Evolutionary conservation across 2,329 filamentous ascomycete species (phyloP).

Genomic region (Epichloe bromicola): DNA sequence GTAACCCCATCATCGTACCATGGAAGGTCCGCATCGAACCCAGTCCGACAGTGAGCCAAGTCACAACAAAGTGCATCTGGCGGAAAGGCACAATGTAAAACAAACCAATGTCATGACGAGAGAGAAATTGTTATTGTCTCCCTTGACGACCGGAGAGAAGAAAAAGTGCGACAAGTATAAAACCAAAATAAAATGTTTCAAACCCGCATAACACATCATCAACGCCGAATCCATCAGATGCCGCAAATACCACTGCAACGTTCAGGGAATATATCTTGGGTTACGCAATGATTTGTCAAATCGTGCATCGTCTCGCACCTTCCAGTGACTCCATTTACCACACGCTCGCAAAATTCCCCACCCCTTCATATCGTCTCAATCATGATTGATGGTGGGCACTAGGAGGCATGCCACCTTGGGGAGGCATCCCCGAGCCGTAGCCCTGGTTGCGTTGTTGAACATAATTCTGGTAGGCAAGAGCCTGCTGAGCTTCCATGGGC

Average conservation of each 20-base stretch:
- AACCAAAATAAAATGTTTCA: constrained; percentile 1
- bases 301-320: neutral
- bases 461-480: constrained; percentile 73
- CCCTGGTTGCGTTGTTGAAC: constrained; percentile 58
- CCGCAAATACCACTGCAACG: constrained; percentile 26
- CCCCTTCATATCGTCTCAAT: constrained; percentile 13
- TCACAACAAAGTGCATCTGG: no score
- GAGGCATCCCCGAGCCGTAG: constrained; percentile 66
- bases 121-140: neutral
- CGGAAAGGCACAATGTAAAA: neutral
- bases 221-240: constrained; percentile 32
- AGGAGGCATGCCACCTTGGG: constrained; percentile 69
- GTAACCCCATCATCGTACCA: neutral
- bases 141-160: neutral
- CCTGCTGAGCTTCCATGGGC: constrained; percentile 62
- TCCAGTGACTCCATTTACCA: neutral
- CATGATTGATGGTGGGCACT: constrained; percentile 72
- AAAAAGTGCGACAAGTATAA: constrained; percentile 11
- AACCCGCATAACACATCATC: constrained; percentile 20
- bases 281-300: constrained; percentile 11
- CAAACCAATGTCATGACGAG: neutral
- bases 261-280: constrained; percentile 14
- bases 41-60: neutral
- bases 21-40: neutral
- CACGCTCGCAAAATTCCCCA: neutral